Percentiles rank a stretch among this genome's conserved stretches.
Evolutionary conservation across 306 rosid genomes (phyloP).

Genomic region (Aeschynomene evenia): DNA sequence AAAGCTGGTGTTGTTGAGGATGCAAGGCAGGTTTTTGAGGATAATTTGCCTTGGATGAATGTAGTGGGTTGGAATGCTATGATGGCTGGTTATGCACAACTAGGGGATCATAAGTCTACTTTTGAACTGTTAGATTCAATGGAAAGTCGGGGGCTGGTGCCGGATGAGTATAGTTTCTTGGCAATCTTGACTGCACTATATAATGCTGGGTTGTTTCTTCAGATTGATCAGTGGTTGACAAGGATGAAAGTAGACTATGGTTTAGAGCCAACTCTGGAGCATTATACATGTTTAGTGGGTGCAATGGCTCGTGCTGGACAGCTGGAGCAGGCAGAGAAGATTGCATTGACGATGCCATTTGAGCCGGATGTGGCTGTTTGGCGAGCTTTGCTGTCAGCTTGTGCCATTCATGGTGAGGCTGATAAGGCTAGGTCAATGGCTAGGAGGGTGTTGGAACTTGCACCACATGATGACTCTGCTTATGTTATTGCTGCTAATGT

Average conservation of each 20-base stretch:
- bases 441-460: slow-evolving; percentile 57
- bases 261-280: slow-evolving; percentile 71
- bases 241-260: slow-evolving; percentile 58
- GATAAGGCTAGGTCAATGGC: slow-evolving; percentile 70
- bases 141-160: slow-evolving; percentile 48
- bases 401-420: slow-evolving; percentile 61
- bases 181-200: slow-evolving; percentile 57
- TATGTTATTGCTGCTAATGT: slow-evolving; percentile 71
- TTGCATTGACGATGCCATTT: slow-evolving; percentile 65
- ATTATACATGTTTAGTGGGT: slow-evolving; percentile 85
- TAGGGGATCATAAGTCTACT: slow-evolving; percentile 53
- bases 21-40: slow-evolving; percentile 69
- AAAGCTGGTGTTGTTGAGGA: slow-evolving; percentile 70
- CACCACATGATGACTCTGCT: slow-evolving; percentile 74
- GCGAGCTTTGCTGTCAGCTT: slow-evolving; percentile 73
- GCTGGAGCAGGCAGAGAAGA: slow-evolving; percentile 62
- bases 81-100: slow-evolving; percentile 82
- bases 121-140: slow-evolving; percentile 47
- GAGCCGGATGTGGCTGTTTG: slow-evolving; percentile 83
- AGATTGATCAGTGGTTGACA: slow-evolving; percentile 62
- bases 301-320: slow-evolving; percentile 72
- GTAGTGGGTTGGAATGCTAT: slow-evolving; percentile 82
- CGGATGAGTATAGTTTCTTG: slow-evolving; percentile 73
- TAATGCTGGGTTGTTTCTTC: slow-evolving; percentile 61
- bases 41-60: slow-evolving; percentile 44